Evolutionary conservation across 139 green algal genomes (phyloP).

Genomic region (Limnomonas spitsbergensis): DNA sequence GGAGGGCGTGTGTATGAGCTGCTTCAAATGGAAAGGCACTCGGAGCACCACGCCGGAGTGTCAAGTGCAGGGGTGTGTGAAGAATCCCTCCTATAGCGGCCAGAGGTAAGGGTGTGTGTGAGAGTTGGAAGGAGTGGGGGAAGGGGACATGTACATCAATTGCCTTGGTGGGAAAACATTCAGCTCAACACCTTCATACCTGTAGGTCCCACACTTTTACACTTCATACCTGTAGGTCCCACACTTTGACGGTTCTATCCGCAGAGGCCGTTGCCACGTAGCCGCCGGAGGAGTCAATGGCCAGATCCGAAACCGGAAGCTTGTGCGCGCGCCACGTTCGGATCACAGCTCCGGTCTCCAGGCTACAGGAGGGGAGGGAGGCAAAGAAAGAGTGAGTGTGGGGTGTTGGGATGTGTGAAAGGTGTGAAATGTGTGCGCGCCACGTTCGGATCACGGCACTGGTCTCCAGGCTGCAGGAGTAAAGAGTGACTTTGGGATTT

Average conservation of each 20-base stretch:
- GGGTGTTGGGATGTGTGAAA: no score
- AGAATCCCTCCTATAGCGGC: conserved; percentile 60
- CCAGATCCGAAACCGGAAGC: conserved; percentile 76
- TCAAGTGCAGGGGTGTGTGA: conserved; percentile 85
- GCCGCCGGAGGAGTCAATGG: conserved; percentile 69
- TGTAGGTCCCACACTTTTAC: neutral
- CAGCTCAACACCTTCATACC: no score
- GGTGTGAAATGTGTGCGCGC: no score
- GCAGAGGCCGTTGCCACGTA: conserved; percentile 77
- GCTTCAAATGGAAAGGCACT: conserved; percentile 84
- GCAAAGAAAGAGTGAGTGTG: no score
- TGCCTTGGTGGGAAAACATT: no score
- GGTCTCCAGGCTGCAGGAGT: conserved; percentile 45
- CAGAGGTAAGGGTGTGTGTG: no score
- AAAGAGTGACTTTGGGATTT: no score
- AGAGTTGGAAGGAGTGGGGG: no score
- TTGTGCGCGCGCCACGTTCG: conserved; percentile 55
- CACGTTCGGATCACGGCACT: conserved; percentile 48
- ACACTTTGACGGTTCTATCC: conserved; percentile 70
- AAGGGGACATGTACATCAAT: no score
- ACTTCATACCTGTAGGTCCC: conserved; percentile 66
- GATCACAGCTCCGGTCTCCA: conserved; percentile 44
- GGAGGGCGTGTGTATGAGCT: no score
- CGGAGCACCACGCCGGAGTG: conserved; percentile 66
- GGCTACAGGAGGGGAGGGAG: conserved; percentile 65